Evolutionary conservation across 352 stramenopile species (phyloP), one percentile per base, ranked within the genome.

Genomic region (Albugo candida): DNA sequence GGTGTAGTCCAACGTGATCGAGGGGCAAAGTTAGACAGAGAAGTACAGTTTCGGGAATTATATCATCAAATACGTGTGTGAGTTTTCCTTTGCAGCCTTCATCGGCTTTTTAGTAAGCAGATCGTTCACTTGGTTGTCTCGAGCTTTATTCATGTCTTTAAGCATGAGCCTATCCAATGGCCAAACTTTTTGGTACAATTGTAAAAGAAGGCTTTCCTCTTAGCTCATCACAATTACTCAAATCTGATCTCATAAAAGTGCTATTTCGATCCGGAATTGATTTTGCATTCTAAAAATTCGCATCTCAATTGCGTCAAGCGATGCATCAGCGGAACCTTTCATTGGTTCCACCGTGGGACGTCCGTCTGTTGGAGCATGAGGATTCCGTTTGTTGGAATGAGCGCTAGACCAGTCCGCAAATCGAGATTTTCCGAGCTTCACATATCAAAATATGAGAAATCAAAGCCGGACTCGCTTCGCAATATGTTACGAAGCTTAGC

Each of bases 141-240:
- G 17, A 24, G 38, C 20, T 43, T 10, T 8, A 19, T 8, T 8
- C 3, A 3, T 43, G 3, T 43, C 34, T n/a, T 69, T n/a, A 48
- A 60, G 0, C 49, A 73, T 19, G 63, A 80, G 24, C 57, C 67
- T 17, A 73, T 58, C 14, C 61, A 70, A 40, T 86, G 73, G 76
- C 76, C 76, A 5, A 74, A 74, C 0, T 45, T 89, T 27, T 63
- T 89, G 46, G 67, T 78, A 16, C 66, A 72, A 38, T 86, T 88
- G 55, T 71, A 36, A 81, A 83, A 51, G 50, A 76, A 1, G 49
- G 53, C 40, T 88, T 83, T 47, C 71, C 70, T 3, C n/a, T n/a
- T n/a, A n/a, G n/a, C n/a, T n/a, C n/a, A n/a, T n/a, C n/a, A n/a
- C n/a, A n/a, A n/a, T n/a, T n/a, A n/a, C n/a, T n/a, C n/a, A 45